Conservation (phyloP, 2,329 filamentous ascomycete species). For the Aspergillus cejpii region DNA sequence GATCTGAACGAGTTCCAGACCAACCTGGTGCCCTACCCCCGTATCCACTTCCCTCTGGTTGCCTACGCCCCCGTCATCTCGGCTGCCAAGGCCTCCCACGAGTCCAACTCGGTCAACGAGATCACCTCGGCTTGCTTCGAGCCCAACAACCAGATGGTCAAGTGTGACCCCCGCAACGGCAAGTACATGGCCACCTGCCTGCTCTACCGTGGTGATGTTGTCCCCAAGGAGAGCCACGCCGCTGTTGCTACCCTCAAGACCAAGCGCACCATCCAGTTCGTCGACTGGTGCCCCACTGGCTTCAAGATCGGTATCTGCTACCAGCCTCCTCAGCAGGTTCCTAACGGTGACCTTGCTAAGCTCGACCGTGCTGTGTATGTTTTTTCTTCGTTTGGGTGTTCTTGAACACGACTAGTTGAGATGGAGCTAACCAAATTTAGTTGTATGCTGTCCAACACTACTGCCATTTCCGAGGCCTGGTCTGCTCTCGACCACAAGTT, state of each 20-base stretch:
- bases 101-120: conserved; percentile 96
- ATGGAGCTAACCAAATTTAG: conserved; percentile 38
- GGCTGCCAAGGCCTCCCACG: conserved; percentile 89
- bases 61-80: conserved; percentile 93
- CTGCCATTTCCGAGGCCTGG: conserved; percentile 97
- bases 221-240: conserved; percentile 87
- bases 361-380: conserved; percentile 96
- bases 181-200: conserved; percentile 99
- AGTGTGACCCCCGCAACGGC: conserved; percentile 95
- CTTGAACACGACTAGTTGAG: background rate
- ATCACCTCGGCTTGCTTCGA: conserved; percentile 99
- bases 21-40: conserved; percentile 96
- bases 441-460: conserved; percentile 94
- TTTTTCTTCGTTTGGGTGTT: conserved; percentile 1
- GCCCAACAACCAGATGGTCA: conserved; percentile 99
- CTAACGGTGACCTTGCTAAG: conserved; percentile 94
- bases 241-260: conserved; percentile 97
- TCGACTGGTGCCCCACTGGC: conserved; percentile 99
- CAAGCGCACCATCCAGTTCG: conserved; percentile 98
- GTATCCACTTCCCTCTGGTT: conserved; percentile 98
- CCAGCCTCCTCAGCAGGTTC: conserved; percentile 92
- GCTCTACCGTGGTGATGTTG: conserved; percentile 96
- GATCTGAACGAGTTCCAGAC: conserved; percentile 99
- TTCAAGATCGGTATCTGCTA: conserved; percentile 99
- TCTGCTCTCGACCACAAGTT: conserved; percentile 95